A percentile compares a stretch with the other conserved stretches of the same genome.
phyloP scores from a whole-genome alignment of 164 flowering plant species.

The Nymphaea colorata region DNA sequence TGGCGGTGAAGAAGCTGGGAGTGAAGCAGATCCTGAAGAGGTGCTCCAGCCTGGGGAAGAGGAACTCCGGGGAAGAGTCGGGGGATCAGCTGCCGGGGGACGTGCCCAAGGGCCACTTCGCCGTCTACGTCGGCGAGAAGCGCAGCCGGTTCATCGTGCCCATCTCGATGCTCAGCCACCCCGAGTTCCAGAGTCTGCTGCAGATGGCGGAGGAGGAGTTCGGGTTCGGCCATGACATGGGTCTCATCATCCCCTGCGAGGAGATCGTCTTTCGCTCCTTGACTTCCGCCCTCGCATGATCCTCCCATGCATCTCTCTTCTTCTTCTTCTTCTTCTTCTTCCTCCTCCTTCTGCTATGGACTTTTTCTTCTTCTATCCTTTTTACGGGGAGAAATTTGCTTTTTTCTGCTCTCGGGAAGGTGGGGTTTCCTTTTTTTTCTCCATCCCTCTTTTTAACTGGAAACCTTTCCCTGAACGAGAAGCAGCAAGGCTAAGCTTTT shows the following conservation, averaged over 20 bases:
- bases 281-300: conserved; percentile 30
- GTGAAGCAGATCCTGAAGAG: conserved; percentile 15
- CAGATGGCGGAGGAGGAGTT: conserved; percentile 13
- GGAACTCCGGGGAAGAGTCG: conserved; percentile 8
- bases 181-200: conserved; percentile 14
- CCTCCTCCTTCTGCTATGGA: background rate
- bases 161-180: conserved; percentile 9
- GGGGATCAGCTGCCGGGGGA: conserved; percentile 5
- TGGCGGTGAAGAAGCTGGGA: conserved; percentile 6
- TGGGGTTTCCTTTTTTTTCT: background rate
- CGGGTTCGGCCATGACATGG: conserved; percentile 32
- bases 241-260: conserved; percentile 70
- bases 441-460: background rate
- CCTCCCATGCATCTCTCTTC: background rate
- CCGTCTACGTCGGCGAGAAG: conserved; percentile 14
- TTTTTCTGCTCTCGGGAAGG: no score
- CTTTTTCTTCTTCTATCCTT: no score
- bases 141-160: conserved; percentile 13
- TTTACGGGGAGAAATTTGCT: no score
- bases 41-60: conserved; percentile 13
- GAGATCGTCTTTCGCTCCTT: conserved; percentile 52
- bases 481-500: no score
- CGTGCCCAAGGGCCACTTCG: conserved; percentile 16
- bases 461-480: no score
- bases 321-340: background rate